Conservation (phyloP, 306 rosid genomes). For the Cucurbita argyrosperma region DNA sequence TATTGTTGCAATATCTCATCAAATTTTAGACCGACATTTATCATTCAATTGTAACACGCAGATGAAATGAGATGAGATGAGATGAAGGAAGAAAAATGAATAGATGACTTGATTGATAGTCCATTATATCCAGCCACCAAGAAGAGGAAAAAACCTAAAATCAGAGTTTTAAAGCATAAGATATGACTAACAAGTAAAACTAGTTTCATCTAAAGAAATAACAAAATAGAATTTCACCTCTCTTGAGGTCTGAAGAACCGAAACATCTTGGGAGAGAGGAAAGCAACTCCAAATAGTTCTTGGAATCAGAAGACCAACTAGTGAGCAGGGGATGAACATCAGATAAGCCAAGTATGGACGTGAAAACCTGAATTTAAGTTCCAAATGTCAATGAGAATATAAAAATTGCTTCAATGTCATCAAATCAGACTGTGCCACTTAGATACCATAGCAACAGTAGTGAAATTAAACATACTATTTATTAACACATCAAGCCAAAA, state of each 20-base stretch:
- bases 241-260: conserved; percentile 35
- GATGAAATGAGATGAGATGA: neutral
- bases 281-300: conserved; percentile 47
- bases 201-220: neutral
- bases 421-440: neutral
- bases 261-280: conserved; percentile 52
- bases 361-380: conserved; percentile 60
- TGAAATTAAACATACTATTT: neutral
- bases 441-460: neutral
- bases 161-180: neutral
- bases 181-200: neutral
- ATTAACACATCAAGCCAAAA: neutral
- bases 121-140: neutral
- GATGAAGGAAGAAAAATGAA: neutral
- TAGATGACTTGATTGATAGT: neutral
- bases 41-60: neutral
- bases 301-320: conserved; percentile 72
- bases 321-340: conserved; percentile 80
- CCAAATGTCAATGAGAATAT: conserved; percentile 16
- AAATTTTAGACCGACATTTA: neutral
- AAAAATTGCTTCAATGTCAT: neutral
- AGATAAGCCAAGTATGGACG: conserved; percentile 79
- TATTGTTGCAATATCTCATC: neutral
- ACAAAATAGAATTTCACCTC: conserved; percentile 32
- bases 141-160: neutral